These are phyloP conservation scores for Monosporozyma unispora DNA, from an alignment of 805 yeast species.

Conservation along the genomic window DNA sequence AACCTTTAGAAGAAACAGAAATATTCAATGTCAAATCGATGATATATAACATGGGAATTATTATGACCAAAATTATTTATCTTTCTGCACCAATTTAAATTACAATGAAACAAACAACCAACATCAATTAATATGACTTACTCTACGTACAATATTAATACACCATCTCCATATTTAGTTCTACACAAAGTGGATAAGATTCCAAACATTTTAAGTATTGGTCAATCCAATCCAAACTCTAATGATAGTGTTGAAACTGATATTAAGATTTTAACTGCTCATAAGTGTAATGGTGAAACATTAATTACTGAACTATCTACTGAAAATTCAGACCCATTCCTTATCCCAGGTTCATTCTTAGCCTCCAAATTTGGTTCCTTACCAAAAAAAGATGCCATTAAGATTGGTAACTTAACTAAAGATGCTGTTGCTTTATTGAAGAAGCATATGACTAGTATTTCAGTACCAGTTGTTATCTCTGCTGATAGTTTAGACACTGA, in stretches of 20 bases:
- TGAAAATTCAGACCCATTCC: constrained; percentile 38
- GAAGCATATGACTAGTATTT: constrained; percentile 21
- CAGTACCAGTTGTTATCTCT: too few relatives aligned
- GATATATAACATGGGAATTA: too few relatives aligned
- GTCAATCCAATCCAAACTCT: constrained; percentile 48
- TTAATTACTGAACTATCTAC: constrained; percentile 71
- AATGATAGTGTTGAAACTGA: constrained; percentile 80
- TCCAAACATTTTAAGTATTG: constrained; percentile 34
- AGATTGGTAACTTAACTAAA: constrained; percentile 66
- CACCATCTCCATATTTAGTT: constrained; percentile 20
- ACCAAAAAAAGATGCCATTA: constrained; percentile 53
- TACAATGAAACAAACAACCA: too few relatives aligned
- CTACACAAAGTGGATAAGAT: constrained; percentile 19
- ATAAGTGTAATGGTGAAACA: constrained; percentile 62
- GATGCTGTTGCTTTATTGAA: constrained; percentile 43
- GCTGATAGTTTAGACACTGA: too few relatives aligned
- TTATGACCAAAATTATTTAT: too few relatives aligned
- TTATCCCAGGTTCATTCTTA: constrained; percentile 37
- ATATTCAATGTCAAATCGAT: too few relatives aligned
- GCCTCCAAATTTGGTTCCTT: constrained; percentile 42
- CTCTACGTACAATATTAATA: constrained; percentile 5
- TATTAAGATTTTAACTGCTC: constrained; percentile 62
- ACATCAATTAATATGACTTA: too few relatives aligned
- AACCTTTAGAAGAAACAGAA: too few relatives aligned
- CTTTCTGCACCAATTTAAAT: too few relatives aligned